Evolutionary conservation across 2,329 filamentous ascomycete genomes (phyloP).

Genomic region (Herpomyces periplanetae): DNA sequence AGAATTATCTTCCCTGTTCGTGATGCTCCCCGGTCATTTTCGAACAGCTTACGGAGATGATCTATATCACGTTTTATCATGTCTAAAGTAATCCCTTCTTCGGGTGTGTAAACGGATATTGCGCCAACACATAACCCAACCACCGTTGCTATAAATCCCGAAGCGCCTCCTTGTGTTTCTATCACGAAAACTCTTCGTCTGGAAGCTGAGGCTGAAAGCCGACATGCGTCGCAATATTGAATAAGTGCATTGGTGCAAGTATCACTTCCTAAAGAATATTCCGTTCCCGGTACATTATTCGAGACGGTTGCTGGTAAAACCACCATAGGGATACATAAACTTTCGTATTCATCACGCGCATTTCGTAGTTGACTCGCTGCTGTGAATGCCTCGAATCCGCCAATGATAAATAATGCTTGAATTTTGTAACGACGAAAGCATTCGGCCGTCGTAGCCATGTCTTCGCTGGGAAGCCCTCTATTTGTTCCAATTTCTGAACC

Average conservation of each 20-base stretch:
- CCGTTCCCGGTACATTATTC: constrained; percentile 89
- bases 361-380: constrained; percentile 53
- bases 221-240: constrained; percentile 81
- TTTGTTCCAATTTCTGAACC: constrained; percentile 95
- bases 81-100: constrained; percentile 70
- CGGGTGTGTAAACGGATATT: constrained; percentile 70
- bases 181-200: constrained; percentile 84
- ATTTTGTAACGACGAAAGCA: constrained; percentile 59
- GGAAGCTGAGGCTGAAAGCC: constrained; percentile 76
- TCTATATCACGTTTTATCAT: constrained; percentile 73
- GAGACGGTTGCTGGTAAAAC: constrained; percentile 85
- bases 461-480: constrained; percentile 55
- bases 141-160: constrained; percentile 66
- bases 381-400: constrained; percentile 87
- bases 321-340: constrained; percentile 65
- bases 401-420: constrained; percentile 61
- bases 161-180: constrained; percentile 79
- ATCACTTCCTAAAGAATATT: constrained; percentile 84
- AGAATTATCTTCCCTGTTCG: constrained; percentile 73
- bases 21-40: constrained; percentile 45
- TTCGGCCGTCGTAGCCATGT: constrained; percentile 40
- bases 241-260: constrained; percentile 86
- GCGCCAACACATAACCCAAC: constrained; percentile 72
- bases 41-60: constrained; percentile 51
- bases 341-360: constrained; percentile 33